Evolutionary conservation across 2,329 filamentous ascomycete species (phyloP).

Genomic region (Bipolaris oryzae): DNA sequence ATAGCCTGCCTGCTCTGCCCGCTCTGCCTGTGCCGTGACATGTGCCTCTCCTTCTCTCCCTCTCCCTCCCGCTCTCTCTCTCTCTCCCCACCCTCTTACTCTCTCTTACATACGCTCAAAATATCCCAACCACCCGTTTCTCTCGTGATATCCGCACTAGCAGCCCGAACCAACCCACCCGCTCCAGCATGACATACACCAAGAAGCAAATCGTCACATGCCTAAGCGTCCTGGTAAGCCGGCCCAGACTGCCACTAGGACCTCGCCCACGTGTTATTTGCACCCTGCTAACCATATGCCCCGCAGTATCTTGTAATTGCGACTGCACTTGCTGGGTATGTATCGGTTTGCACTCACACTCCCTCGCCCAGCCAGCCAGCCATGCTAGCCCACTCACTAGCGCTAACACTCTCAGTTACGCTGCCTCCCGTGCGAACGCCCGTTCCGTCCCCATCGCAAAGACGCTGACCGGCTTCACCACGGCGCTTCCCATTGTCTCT

Average conservation of each 20-base stretch:
- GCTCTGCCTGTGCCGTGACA: neutral
- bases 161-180: neutral
- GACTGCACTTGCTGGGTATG: slow-evolving; percentile 49
- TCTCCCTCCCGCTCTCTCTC: slow-evolving; percentile 1
- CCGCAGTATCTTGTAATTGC: slow-evolving; percentile 51
- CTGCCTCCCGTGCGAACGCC: slow-evolving; percentile 34
- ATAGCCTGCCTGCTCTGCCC: neutral
- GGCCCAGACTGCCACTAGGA: neutral
- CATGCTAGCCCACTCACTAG: neutral
- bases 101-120: neutral
- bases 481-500: slow-evolving; percentile 51
- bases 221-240: slow-evolving; percentile 46
- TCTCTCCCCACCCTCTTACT: neutral
- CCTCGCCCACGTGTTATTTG: neutral
- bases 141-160: neutral
- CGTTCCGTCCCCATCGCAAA: slow-evolving; percentile 53
- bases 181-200: slow-evolving; percentile 42
- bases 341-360: neutral
- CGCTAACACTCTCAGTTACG: slow-evolving; percentile 35
- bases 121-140: neutral
- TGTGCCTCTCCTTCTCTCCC: neutral
- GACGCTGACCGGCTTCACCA: slow-evolving; percentile 49
- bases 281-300: slow-evolving; percentile 2
- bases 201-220: slow-evolving; percentile 49
- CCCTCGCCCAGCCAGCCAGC: neutral